These are phyloP conservation scores for Eimeria praecox DNA, from an alignment of 169 alveolate genomes.

Conservation along the genomic window DNA sequence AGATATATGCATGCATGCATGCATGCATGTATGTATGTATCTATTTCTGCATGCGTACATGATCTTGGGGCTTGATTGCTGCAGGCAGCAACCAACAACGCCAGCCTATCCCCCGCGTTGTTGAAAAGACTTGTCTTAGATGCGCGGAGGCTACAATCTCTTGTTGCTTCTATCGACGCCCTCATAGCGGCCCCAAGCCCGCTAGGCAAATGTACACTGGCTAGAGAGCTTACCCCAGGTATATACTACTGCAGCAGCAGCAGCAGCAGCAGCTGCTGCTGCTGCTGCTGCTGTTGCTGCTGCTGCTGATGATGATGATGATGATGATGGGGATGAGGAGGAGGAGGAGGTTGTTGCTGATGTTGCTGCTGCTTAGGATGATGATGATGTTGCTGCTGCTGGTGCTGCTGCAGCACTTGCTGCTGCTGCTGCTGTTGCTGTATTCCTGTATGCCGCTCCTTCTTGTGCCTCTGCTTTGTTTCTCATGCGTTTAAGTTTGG, in stretches of 20 bases:
- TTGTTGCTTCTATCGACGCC: conserved; percentile 6
- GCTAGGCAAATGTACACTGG: conserved; percentile 41
- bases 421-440: too few relatives aligned
- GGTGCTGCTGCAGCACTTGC: too few relatives aligned
- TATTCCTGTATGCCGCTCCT: too few relatives aligned
- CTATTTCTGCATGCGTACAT: neutral
- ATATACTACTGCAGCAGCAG: neutral
- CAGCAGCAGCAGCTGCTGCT: neutral
- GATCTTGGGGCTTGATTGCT: neutral
- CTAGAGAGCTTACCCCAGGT: conserved; percentile 49
- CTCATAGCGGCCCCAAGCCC: conserved; percentile 10
- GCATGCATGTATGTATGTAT: neutral
- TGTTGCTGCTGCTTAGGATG: too few relatives aligned
- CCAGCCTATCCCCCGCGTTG: neutral
- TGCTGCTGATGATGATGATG: neutral
- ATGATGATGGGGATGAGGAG: neutral
- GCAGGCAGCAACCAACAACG: conserved; percentile 35
- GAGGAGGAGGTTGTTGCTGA: neutral
- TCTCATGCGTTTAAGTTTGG: too few relatives aligned
- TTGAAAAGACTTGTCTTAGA: conserved; percentile 2
- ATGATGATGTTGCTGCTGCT: too few relatives aligned
- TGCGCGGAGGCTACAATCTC: neutral
- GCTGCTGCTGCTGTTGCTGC: neutral
- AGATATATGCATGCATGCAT: neutral
- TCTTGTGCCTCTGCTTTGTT: too few relatives aligned